Percentiles rank a stretch among this genome's conserved stretches.
phyloP scores from a whole-genome alignment of 2,329 filamentous ascomycete genomes.

The Scedosporium boydii region DNA sequence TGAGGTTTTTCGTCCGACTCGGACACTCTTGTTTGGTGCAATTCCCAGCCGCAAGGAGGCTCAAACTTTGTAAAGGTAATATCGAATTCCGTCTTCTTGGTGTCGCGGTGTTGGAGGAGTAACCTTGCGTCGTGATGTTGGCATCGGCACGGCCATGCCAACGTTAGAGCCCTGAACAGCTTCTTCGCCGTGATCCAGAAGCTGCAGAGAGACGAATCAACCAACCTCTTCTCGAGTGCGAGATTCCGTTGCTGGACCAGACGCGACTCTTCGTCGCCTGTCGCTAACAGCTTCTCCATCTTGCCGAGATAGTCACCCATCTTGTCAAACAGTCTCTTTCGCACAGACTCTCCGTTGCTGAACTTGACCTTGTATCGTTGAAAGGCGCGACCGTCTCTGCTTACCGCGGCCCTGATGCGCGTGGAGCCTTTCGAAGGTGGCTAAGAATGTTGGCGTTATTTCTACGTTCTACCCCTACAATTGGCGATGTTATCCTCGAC shows the following conservation, averaged over 20 bases:
- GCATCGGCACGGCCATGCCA: constrained; percentile 16
- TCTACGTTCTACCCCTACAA: neutral
- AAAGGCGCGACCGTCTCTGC: constrained; percentile 8
- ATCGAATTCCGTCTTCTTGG: constrained; percentile 11
- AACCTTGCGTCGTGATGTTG: constrained; percentile 14
- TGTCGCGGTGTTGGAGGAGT: constrained; percentile 15
- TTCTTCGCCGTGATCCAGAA: constrained; percentile 16
- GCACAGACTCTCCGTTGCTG: constrained; percentile 11
- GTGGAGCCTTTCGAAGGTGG: neutral
- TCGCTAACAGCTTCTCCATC: constrained; percentile 13
- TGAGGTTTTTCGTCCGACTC: neutral
- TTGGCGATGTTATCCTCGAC: neutral
- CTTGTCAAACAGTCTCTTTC: constrained; percentile 14
- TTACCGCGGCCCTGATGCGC: constrained; percentile 1
- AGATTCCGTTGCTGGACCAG: constrained; percentile 6
- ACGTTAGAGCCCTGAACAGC: constrained; percentile 14
- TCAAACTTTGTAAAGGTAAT: constrained; percentile 10
- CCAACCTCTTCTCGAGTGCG: neutral
- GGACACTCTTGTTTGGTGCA: neutral
- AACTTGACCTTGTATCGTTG: constrained; percentile 15
- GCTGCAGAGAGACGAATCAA: constrained; percentile 12
- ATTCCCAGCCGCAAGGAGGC: constrained; percentile 5
- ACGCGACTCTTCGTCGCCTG: constrained; percentile 11
- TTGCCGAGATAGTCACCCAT: constrained; percentile 14
- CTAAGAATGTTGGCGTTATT: constrained; percentile 8